Evolutionary conservation across 1,284 basidiomycete genomes (phyloP).

Genomic region (Leccinum solheimii): DNA sequence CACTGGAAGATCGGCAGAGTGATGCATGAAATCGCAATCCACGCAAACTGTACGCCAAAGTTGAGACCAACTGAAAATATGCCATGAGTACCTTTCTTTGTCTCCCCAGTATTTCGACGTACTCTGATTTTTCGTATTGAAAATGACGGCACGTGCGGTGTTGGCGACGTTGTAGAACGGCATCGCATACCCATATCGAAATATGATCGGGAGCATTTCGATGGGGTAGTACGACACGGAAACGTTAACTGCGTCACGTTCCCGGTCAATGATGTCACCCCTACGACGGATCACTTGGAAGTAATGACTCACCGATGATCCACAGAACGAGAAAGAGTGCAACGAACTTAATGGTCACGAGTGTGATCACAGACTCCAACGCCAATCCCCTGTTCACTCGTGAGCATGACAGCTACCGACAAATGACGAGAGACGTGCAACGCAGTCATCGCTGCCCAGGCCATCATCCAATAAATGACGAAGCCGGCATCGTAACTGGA

Average conservation of each 20-base stretch:
- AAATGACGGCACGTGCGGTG: conserved; percentile 64
- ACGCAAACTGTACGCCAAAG: conserved; percentile 58
- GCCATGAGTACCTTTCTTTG: conserved; percentile 5
- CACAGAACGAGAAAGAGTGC: conserved; percentile 64
- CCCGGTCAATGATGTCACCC: not conserved
- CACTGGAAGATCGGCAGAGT: conserved; percentile 51
- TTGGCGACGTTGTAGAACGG: conserved; percentile 73
- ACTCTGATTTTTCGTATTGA: conserved; percentile 65
- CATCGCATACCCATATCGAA: conserved; percentile 63
- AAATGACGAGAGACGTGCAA: conserved; percentile 38
- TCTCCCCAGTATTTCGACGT: conserved; percentile 21
- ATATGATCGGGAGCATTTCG: conserved; percentile 66
- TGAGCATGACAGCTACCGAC: conserved; percentile 3
- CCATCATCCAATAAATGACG: conserved; percentile 75
- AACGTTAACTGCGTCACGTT: conserved; percentile 55
- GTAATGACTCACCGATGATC: conserved; percentile 56
- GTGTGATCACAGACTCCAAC: conserved; percentile 60
- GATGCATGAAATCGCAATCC: conserved; percentile 53
- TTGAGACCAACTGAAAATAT: conserved; percentile 51
- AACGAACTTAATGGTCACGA: conserved; percentile 54
- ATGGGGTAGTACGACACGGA: conserved; percentile 65
- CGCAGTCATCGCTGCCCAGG: conserved; percentile 62
- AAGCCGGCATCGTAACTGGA: conserved; percentile 58
- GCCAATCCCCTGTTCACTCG: conserved; percentile 50
- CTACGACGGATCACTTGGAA: not conserved